These are phyloP conservation scores for Leccinum pachyderme DNA, from an alignment of 1,284 basidiomycete species.

Conservation along the genomic window DNA sequence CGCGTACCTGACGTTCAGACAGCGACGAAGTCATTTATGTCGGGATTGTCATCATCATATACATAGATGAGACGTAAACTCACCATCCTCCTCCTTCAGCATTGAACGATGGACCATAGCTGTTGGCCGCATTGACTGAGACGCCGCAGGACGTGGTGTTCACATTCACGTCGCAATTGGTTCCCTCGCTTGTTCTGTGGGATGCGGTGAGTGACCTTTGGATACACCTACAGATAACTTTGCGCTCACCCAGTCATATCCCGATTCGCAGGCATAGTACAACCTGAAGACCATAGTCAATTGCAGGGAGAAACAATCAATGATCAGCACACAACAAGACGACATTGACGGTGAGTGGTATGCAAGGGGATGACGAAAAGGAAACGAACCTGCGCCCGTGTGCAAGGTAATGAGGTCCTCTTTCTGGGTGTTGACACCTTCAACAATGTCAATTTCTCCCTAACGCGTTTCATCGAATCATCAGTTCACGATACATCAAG, in stretches of 20 bases:
- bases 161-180: constrained; percentile 56
- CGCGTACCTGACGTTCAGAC: constrained; percentile 13
- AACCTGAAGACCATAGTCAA: constrained; percentile 37
- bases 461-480: constrained; percentile 2
- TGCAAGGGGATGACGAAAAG: neutral
- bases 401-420: constrained; percentile 65
- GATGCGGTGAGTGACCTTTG: constrained; percentile 1
- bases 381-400: constrained; percentile 39
- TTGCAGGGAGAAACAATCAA: neutral
- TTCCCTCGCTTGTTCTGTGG: constrained; percentile 27
- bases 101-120: constrained; percentile 65
- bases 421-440: constrained; percentile 60
- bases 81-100: constrained; percentile 58
- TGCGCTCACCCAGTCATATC: constrained; percentile 48
- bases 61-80: neutral
- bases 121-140: constrained; percentile 40
- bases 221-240: neutral
- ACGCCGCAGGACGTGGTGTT: constrained; percentile 68
- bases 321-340: neutral
- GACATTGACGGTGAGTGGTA: neutral
- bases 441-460: constrained; percentile 67
- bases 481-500: neutral
- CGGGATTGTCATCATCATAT: neutral
- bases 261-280: constrained; percentile 56
- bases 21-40: neutral